phyloP scores from a whole-genome alignment of 2,329 filamentous ascomycete species.

The Cordyceps farinosa region DNA sequence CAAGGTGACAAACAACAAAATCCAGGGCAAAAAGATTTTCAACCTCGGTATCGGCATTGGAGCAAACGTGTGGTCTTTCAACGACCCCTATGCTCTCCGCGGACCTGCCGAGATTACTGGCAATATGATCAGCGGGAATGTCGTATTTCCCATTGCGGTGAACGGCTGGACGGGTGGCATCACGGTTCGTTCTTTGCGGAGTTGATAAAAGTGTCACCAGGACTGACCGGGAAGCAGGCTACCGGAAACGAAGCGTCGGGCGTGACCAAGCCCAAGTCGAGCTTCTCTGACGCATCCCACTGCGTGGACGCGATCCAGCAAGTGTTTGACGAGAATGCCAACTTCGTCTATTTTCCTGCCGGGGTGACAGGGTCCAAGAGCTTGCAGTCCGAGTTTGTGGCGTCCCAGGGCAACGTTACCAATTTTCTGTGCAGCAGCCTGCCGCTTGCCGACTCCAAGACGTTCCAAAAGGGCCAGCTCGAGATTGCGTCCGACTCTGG shows the following conservation, averaged over 20 bases:
- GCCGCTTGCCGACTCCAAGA: conserved; percentile 21
- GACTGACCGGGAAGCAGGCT: conserved; percentile 8
- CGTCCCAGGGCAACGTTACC: conserved; percentile 23
- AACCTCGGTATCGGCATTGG: conserved; percentile 27
- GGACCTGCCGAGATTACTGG: conserved; percentile 23
- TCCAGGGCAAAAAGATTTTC: conserved; percentile 23
- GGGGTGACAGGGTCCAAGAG: conserved; percentile 21
- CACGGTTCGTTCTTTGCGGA: background rate
- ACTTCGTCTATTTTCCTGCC: conserved; percentile 24
- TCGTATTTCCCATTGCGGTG: conserved; percentile 26
- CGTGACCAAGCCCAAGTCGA: conserved; percentile 22
- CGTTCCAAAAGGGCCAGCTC: conserved; percentile 21
- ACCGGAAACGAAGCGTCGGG: conserved; percentile 24
- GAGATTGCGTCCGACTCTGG: conserved; percentile 21
- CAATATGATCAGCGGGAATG: conserved; percentile 23
- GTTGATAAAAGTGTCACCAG: background rate
- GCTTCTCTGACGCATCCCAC: conserved; percentile 23
- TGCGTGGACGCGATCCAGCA: conserved; percentile 22
- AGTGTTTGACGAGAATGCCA: conserved; percentile 23
- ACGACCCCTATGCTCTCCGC: conserved; percentile 19
- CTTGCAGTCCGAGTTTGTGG: conserved; percentile 24
- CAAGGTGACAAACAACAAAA: conserved; percentile 24
- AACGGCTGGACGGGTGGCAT: conserved; percentile 27
- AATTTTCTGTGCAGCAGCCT: conserved; percentile 26
- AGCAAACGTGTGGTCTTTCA: conserved; percentile 25